Evolutionary conservation across 2,329 filamentous ascomycete species (phyloP).

Genomic region (Tothia fuscella): DNA sequence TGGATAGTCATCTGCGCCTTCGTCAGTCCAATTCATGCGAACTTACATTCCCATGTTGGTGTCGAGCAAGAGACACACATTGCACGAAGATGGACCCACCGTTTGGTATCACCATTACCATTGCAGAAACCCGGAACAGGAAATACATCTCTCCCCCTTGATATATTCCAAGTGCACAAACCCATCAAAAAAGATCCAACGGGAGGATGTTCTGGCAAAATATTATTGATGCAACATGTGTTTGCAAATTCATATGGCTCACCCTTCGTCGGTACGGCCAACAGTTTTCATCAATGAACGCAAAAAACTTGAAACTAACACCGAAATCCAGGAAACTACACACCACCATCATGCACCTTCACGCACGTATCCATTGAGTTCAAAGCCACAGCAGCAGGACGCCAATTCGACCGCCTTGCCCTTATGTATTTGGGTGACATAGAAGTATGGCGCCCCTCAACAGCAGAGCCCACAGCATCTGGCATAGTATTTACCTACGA

Average conservation of each 20-base stretch:
- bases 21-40: no score
- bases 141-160: no score
- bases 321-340: conserved; percentile 42
- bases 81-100: no score
- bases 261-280: conserved; percentile 63
- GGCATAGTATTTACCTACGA: conserved; percentile 67
- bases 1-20: no score
- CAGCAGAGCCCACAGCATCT: conserved; percentile 58
- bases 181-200: not conserved
- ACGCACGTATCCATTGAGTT: conserved; percentile 66
- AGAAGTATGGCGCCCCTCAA: conserved; percentile 75
- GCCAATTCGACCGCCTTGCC: conserved; percentile 64
- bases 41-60: no score
- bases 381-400: conserved; percentile 57
- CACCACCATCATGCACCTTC: conserved; percentile 57
- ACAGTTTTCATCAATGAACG: conserved; percentile 39
- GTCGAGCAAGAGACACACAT: no score
- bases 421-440: conserved; percentile 64
- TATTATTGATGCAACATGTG: conserved; percentile 53
- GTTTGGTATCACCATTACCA: no score
- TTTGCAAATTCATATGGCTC: conserved; percentile 64
- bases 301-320: not conserved
- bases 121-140: no score
- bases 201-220: not conserved
- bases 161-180: conserved; percentile 4